These are phyloP conservation scores for Penstemon eatonii DNA, from an alignment of 257 asterid genomes.

Conservation along the genomic window DNA sequence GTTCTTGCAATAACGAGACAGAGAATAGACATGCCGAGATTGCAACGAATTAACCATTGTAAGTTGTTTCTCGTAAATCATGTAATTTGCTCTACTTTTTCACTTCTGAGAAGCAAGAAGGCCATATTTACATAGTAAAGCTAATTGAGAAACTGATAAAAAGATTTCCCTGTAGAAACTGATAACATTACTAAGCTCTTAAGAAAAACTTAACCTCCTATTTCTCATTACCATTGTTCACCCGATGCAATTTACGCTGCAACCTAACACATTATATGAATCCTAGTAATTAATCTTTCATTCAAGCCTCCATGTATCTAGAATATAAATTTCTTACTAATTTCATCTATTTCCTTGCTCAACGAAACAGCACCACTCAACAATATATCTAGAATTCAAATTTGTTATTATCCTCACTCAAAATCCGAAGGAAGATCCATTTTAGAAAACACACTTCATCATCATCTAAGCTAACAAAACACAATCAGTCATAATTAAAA, in stretches of 20 bases:
- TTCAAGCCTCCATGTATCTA: not conserved
- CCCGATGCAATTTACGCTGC: not conserved
- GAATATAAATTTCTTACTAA: too few species aligned
- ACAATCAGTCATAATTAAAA: not conserved
- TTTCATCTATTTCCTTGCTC: slow-evolving; percentile 3
- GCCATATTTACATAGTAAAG: slow-evolving; percentile 2
- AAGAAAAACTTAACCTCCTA: not conserved
- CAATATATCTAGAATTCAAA: not conserved
- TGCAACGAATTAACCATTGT: not conserved
- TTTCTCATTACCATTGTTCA: not conserved
- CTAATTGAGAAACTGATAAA: not conserved
- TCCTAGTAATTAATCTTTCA: not conserved
- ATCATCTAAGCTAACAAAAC: not conserved
- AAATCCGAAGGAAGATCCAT: not conserved
- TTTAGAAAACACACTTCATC: slow-evolving; percentile 16
- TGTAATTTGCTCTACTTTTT: not conserved
- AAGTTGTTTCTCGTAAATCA: slow-evolving; percentile 5
- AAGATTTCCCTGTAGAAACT: too few species aligned
- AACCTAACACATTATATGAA: not conserved
- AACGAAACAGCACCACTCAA: not conserved
- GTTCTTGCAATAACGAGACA: slow-evolving; percentile 6
- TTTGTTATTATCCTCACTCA: not conserved
- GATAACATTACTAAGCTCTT: too few species aligned
- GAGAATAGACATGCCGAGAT: not conserved
- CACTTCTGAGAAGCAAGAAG: not conserved